Percentiles rank a stretch among this genome's conserved stretches.
phyloP scores from a whole-genome alignment of 2,329 filamentous ascomycete species.

The Pestalotiopsis sp. region DNA sequence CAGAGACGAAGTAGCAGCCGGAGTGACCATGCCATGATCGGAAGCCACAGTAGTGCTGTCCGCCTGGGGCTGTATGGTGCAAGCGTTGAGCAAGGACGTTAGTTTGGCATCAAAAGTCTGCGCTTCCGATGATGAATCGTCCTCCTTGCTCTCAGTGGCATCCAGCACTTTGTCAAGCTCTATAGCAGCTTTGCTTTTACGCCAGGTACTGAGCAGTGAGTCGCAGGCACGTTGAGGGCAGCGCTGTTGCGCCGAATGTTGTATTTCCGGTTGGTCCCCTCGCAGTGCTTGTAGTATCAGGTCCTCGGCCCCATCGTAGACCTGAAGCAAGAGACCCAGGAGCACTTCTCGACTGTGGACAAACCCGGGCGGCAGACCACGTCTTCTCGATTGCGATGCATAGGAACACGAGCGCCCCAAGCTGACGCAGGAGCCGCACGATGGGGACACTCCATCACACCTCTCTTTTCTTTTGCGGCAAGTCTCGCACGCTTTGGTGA shows the following conservation, averaged over 20 bases:
- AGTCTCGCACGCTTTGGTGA: neutral
- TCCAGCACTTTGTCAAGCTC: neutral
- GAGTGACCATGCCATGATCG: neutral
- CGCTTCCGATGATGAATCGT: neutral
- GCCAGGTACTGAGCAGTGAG: neutral
- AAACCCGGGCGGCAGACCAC: constrained; percentile 1
- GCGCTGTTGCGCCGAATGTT: neutral
- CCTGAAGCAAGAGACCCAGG: constrained; percentile 1
- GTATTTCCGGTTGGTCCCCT: neutral
- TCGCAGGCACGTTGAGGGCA: neutral
- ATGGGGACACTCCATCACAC: neutral
- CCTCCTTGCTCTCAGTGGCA: neutral
- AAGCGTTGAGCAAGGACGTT: neutral
- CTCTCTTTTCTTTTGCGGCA: constrained; percentile 4
- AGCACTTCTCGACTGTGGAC: constrained; percentile 1
- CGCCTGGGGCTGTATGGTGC: neutral
- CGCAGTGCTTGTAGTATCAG: neutral
- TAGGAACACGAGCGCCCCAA: neutral
- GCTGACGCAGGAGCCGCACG: neutral
- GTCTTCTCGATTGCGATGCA: neutral
- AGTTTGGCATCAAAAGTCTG: neutral
- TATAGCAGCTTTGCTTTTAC: neutral
- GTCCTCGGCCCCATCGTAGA: neutral
- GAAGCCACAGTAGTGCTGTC: neutral
- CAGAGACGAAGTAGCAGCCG: neutral